Base-by-base conservation (phyloP, 108 stramenopile species). In the Nannochloropsis granulata region DNA sequence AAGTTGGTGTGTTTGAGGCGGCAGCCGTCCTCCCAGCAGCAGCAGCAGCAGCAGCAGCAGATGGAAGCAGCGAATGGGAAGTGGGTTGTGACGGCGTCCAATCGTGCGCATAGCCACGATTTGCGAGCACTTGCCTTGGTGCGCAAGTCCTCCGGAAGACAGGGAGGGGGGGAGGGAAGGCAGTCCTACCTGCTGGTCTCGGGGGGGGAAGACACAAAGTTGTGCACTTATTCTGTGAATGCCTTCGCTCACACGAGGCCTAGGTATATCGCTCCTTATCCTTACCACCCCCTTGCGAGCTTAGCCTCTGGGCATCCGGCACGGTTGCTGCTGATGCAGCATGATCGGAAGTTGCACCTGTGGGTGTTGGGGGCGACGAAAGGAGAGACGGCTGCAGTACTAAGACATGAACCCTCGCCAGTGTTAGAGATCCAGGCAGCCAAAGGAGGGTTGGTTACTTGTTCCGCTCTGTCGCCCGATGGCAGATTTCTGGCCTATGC, bases 21-120 rank as follows among this genome's bases (percentile, higher is more conserved):
- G 16, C 56, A 16, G 16, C 34, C 34, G 34, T 34, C 34, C 34
- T 82, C 94, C 93, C 86, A 90, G 94, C 82, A 91, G 93, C 84
- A 91, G 96, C 21, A 85, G 44, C 24, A 26, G 43, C 25, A 23
- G 78, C 25, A 13, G 80, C 25, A 44, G 79, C 34, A 24, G 23
- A 13, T 44, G 82, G 12, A 82, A 44, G 24, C 44, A 56, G 1
- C 34, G 44, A 83, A 81, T 56, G 90, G 91, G 43, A 89, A 88
- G 79, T 98, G 96, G 96, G 90, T 90, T 71, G 85, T 93, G 25
- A 91, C 94, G 13, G 82, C 91, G 81, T 92, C 93, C 78, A 95
- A 96, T 84, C 92, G 97, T 13, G 92, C 94, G 25, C 97, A 98
- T 86, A 94, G 94, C 34, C 96, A 97, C 88, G 97, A 98, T 89